Evolutionary conservation across 805 yeast species (phyloP), one percentile per base, ranked within the genome.

Genomic region (Wickerhamomyces kurtzmanii): DNA sequence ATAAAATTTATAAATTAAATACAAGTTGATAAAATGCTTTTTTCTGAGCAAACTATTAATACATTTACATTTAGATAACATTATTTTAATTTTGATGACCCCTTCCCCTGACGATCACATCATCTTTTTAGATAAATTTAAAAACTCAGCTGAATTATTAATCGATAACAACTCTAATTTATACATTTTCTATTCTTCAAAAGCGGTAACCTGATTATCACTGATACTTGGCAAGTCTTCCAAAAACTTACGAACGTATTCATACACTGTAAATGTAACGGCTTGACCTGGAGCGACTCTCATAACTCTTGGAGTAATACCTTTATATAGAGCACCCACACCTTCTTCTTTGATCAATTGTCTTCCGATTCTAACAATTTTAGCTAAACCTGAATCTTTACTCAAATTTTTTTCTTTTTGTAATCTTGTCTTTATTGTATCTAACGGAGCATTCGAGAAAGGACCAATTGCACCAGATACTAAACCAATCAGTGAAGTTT

Each of bases 221-320:
- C 54, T 35, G 40, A 48, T 42, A 21, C 40, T 42, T 22, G 59
- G 49, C 31, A 49, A 34, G 10, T 43, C 32, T 35, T 68, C 80
- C 52, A 87, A 67, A 27, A 65, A 61, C 14, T 66, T 71, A 56
- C 86, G 80, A 52, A 85, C 81, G 50, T 67, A 79, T 62, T 89
- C 98, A 57, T 89, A 89, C 24, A 91, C 95, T 6, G 97, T 91
- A 62, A 89, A 89, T 12, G 96, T 91, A 32, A 89, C 97, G 31
- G 97, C 96, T 62, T 89, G 98, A 37, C 98, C 98, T 15, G 98
- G 96, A 9, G 98, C 98, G 29, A 89, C 98, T 62, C 98, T 80
- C 94, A 89, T 87, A 43, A 89, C 89, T 64, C 98, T 79, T 44
- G 98, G 98, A 15, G 96, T 86, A 51, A 89, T 89, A 62, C 98